phyloP scores from a whole-genome alignment of 23 red algal species.

The Agarophyton chilense region DNA sequence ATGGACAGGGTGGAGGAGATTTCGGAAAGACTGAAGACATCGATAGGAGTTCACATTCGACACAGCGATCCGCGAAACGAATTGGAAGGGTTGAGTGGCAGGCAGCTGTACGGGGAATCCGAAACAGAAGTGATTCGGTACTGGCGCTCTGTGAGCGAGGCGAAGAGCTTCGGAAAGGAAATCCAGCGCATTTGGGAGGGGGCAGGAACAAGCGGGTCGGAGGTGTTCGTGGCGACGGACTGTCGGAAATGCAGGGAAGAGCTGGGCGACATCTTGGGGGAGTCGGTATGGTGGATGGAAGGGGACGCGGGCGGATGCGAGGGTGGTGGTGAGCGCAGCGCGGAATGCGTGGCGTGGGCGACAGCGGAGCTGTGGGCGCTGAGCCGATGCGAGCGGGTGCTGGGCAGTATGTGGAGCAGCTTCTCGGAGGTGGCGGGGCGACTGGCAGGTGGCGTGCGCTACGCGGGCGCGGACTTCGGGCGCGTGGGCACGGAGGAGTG shows the following conservation, averaged over 20 bases:
- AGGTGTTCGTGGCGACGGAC: constrained; percentile 56
- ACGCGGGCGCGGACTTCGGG: constrained; percentile 69
- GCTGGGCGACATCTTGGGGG: neutral
- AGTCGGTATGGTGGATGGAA: constrained; percentile 23
- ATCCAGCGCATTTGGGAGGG: constrained; percentile 6
- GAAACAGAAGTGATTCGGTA: constrained; percentile 19
- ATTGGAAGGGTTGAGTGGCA: neutral
- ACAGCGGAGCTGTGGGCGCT: constrained; percentile 48
- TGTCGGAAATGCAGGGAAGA: neutral
- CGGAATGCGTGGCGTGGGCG: constrained; percentile 18
- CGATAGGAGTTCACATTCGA: constrained; percentile 76
- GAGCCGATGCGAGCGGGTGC: constrained; percentile 10
- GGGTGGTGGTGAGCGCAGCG: neutral
- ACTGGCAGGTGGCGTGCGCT: constrained; percentile 6
- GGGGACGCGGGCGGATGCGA: neutral
- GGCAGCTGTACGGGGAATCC: constrained; percentile 37
- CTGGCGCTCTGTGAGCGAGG: constrained; percentile 47
- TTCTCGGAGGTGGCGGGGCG: constrained; percentile 68
- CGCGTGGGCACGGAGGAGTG: neutral
- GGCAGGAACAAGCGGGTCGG: neutral
- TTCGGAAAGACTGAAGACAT: neutral
- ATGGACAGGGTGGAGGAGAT: constrained; percentile 11
- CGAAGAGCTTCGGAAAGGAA: constrained; percentile 7
- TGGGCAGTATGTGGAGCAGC: constrained; percentile 72
- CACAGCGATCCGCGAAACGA: constrained; percentile 41